Evolutionary conservation across 208 protist genomes (phyloP).

Genomic region (Trypanosoma scelopori): DNA sequence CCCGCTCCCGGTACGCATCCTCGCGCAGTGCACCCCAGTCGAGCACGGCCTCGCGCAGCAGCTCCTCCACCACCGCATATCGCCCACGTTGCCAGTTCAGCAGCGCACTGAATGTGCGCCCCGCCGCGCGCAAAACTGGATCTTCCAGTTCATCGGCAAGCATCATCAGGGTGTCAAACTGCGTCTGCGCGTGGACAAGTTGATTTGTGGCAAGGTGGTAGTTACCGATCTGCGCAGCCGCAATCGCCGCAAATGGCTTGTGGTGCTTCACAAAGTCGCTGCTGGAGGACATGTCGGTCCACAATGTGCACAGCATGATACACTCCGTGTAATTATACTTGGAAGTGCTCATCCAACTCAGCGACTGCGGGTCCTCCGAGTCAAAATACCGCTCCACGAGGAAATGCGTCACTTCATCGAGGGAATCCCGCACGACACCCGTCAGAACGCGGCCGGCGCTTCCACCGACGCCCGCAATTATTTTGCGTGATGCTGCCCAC

Average conservation of each 20-base stretch:
- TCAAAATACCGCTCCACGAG: constrained; percentile 66
- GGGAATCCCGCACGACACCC: constrained; percentile 50
- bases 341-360: constrained; percentile 65
- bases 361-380: constrained; percentile 36
- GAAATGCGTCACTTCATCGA: constrained; percentile 65
- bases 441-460: constrained; percentile 36
- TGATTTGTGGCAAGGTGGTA: constrained; percentile 85
- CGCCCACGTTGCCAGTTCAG: constrained; percentile 79
- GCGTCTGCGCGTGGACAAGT: constrained; percentile 57
- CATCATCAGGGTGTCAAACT: constrained; percentile 52
- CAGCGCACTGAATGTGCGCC: constrained; percentile 65
- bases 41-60: constrained; percentile 48
- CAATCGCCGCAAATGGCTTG: constrained; percentile 57
- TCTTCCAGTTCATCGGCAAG: constrained; percentile 37
- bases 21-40: constrained; percentile 51
- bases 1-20: neutral
- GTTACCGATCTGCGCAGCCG: constrained; percentile 74
- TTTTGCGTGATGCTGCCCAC: constrained; percentile 66
- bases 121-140: constrained; percentile 62
- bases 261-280: constrained; percentile 61
- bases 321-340: constrained; percentile 82
- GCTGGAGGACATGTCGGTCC: constrained; percentile 63
- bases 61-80: constrained; percentile 70
- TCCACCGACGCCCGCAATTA: constrained; percentile 60
- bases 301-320: constrained; percentile 82